Conservation (phyloP, 2,329 filamentous ascomycete species). For the Penicillium sp. region DNA sequence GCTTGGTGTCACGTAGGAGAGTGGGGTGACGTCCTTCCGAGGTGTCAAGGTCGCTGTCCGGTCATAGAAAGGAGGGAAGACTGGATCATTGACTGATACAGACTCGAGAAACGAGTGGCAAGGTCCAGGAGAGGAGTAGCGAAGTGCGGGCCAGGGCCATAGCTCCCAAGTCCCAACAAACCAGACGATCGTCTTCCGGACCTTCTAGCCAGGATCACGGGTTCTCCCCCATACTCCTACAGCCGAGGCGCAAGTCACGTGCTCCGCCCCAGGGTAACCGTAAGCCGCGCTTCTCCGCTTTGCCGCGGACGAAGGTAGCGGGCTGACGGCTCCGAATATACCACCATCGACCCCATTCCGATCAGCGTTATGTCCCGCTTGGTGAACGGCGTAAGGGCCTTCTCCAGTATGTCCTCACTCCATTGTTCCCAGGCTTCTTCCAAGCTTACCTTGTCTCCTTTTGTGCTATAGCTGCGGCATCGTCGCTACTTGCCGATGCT, state of each 20-base stretch:
- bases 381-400: constrained; percentile 26
- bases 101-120: not conserved
- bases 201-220: constrained; percentile 13
- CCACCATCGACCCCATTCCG: constrained; percentile 9
- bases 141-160: constrained; percentile 18
- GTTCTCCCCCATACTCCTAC: constrained; percentile 26
- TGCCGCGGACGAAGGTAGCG: constrained; percentile 1
- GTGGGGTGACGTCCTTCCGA: not conserved
- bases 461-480: constrained; percentile 21
- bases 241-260: constrained; percentile 33
- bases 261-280: not conserved
- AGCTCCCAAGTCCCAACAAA: constrained; percentile 30
- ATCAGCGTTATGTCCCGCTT: constrained; percentile 34
- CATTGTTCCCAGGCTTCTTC: not conserved
- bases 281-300: not conserved
- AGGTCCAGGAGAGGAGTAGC: constrained; percentile 2
- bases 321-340: not conserved
- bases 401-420: constrained; percentile 30
- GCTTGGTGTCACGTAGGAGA: constrained; percentile 5
- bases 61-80: constrained; percentile 2
- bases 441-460: constrained; percentile 17
- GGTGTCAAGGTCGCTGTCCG: not conserved
- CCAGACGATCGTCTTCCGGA: constrained; percentile 26
- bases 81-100: constrained; percentile 4
- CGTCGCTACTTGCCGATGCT: constrained; percentile 28